Evolutionary conservation across 805 yeast genomes (phyloP), one percentile per base, ranked within the genome.

Genomic region (Dipodascus albidus): DNA sequence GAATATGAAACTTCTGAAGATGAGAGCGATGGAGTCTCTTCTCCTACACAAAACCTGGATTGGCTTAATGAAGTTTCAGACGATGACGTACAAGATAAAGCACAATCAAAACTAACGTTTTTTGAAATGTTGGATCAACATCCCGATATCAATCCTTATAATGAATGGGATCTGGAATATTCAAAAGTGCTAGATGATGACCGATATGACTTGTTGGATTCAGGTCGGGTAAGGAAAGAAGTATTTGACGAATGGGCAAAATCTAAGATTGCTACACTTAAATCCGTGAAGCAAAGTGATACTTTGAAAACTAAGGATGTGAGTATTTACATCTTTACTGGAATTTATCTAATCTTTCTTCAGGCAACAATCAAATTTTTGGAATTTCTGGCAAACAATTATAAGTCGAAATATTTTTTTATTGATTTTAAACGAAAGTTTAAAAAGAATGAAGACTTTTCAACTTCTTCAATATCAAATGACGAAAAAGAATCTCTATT

Each of bases 91-190:
- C 58, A 49, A 3, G 52, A 17, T n/a, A 55, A 41, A 20, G 50
- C 52, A 11, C 27, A 49, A 21, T 47, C 55, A 8, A 50, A 27
- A n/a, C 14, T 17, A 2, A 19, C 15, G 27, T 78, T 78, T 57
- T 53, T 61, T 3, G 55, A 61, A 4, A 58, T 80, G 41, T 64
- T 80, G 8, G 61, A 62, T 2, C 66, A 60, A 8, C n/a, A 22
- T 22, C 48, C 59, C 21, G 23, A 62, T 0, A 55, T 76, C 9
- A 71, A 79, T 58, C 79, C 81, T 0, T 75, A 62, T 53, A 67
- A 74, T 1, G 59, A 74, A 0, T 81, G 83, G 83, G 73, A 73
- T 3, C 55, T 63, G 0, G 81, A 78, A 60, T 64, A 73, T 9
- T 58, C 62, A 11, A 69, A 68, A 50, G 57, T 80, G 0, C 64